phyloP scores from a whole-genome alignment of 257 asterid genomes.

The Solanum microdontum region DNA sequence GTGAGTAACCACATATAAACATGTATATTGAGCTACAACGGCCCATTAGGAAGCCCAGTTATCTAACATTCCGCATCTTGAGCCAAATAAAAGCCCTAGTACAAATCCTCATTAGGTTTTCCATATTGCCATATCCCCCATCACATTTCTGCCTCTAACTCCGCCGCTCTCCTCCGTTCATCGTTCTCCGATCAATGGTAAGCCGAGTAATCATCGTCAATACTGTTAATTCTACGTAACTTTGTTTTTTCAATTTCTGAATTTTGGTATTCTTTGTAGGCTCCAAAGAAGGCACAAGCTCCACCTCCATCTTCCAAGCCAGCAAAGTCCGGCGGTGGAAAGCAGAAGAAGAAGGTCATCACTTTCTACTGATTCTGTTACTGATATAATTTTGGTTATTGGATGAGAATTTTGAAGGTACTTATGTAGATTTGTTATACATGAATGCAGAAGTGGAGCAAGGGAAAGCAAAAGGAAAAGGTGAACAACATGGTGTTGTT shows the following conservation, averaged over 20 bases:
- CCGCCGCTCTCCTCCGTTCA: not conserved
- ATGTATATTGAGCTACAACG: not conserved
- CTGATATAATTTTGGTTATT: not conserved
- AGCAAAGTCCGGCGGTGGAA: slow-evolving; percentile 85
- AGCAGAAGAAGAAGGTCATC: slow-evolving; percentile 88
- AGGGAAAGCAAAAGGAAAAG: slow-evolving; percentile 98
- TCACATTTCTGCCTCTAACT: not conserved
- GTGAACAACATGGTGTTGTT: slow-evolving; percentile 91
- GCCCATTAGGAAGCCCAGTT: not conserved
- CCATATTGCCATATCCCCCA: not conserved
- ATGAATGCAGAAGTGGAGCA: slow-evolving; percentile 59
- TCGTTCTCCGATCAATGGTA: not conserved
- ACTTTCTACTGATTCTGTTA: not conserved
- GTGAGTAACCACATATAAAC: not conserved
- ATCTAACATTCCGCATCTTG: not conserved
- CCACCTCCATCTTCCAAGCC: slow-evolving; percentile 94
- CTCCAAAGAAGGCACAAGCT: slow-evolving; percentile 88
- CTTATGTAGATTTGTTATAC: not conserved
- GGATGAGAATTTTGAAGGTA: not conserved
- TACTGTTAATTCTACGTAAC: not conserved
- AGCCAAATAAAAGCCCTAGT: not conserved
- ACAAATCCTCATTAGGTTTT: not conserved
- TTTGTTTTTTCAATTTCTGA: not conserved
- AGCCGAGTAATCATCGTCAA: not conserved
- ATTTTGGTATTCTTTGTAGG: slow-evolving; percentile 28